Conservation (phyloP, 2,329 filamentous ascomycete species). For the Thielaviopsis ethacetica region DNA sequence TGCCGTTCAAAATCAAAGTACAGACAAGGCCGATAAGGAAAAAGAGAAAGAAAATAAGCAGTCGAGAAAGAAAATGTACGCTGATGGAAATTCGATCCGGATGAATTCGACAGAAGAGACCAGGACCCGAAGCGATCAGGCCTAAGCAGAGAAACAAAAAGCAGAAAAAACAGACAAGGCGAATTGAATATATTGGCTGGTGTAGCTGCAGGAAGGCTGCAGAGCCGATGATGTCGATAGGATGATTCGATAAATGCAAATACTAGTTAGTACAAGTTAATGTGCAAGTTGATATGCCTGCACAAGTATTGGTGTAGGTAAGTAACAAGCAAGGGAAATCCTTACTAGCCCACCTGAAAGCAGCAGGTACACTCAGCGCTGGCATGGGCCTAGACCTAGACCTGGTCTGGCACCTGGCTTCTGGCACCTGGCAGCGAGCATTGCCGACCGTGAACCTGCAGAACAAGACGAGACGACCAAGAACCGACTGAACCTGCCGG, state of each 20-base stretch:
- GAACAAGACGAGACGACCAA: too few relatives aligned
- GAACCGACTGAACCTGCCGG: background rate
- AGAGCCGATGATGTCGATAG: conserved; percentile 6
- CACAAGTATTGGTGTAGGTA: too few relatives aligned
- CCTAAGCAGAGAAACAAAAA: background rate
- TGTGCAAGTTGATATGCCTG: too few relatives aligned
- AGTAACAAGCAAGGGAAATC: background rate
- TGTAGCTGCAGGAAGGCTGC: conserved; percentile 8
- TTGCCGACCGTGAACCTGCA: background rate
- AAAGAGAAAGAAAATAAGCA: background rate
- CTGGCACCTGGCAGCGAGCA: background rate
- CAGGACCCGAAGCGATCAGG: background rate
- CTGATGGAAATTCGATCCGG: background rate
- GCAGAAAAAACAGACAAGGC: background rate
- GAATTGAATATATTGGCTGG: background rate
- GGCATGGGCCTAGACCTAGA: background rate
- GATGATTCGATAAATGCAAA: background rate
- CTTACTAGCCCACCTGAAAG: background rate
- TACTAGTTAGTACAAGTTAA: too few relatives aligned
- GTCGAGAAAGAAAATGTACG: background rate
- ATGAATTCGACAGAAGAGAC: background rate
- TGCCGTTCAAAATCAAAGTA: background rate
- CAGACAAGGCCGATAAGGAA: too few relatives aligned
- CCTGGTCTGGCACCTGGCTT: background rate
- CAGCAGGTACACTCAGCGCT: background rate